Conservation (phyloP, 1,284 basidiomycete genomes). For the Pholiota adiposa region DNA sequence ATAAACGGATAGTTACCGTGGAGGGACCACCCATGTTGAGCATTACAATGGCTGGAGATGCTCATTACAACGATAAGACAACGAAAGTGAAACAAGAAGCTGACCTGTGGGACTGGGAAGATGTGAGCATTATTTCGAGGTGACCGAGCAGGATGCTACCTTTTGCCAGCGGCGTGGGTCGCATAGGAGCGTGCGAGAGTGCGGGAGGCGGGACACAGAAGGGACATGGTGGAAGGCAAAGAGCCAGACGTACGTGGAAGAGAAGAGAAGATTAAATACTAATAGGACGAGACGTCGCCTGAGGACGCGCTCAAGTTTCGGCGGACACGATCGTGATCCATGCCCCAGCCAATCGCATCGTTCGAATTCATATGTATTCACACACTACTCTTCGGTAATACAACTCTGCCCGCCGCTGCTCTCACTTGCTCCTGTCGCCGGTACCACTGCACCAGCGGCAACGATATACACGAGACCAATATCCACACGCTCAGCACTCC, state of each 20-base stretch:
- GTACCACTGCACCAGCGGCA: constrained; percentile 45
- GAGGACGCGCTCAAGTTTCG: neutral
- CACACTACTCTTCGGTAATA: constrained; percentile 16
- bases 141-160: constrained; percentile 32
- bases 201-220: constrained; percentile 23
- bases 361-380: constrained; percentile 17
- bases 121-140: constrained; percentile 11
- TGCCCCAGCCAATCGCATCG: constrained; percentile 14
- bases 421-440: constrained; percentile 32
- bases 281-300: neutral
- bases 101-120: constrained; percentile 63
- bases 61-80: constrained; percentile 12
- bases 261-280: constrained; percentile 23
- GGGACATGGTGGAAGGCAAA: constrained; percentile 19
- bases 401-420: constrained; percentile 19
- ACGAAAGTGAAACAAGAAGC: constrained; percentile 8
- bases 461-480: constrained; percentile 44
- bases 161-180: constrained; percentile 37
- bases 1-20: constrained; percentile 59
- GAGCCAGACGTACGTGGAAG: constrained; percentile 4
- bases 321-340: constrained; percentile 15
- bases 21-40: constrained; percentile 99
- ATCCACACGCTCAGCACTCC: constrained; percentile 55
- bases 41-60: constrained; percentile 84
- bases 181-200: constrained; percentile 35